Conservation (phyloP, 352 stramenopile genomes). For the Phytopythium aichiense region DNA sequence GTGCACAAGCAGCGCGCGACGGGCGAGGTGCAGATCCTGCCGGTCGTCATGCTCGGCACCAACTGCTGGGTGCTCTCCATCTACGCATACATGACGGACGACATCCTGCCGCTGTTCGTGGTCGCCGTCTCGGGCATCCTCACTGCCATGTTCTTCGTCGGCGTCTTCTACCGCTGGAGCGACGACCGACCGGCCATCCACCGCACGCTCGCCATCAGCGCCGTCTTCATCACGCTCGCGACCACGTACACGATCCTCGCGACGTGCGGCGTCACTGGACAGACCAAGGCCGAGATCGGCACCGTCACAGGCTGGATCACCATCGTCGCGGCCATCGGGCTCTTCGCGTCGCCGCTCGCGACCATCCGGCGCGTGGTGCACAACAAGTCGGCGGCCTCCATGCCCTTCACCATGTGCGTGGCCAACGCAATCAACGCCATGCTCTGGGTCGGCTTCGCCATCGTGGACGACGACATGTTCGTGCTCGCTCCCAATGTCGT, state of each 20-base stretch:
- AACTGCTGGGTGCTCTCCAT: conserved; percentile 59
- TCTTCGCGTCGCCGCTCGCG: conserved; percentile 41
- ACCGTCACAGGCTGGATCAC: conserved; percentile 19
- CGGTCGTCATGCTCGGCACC: conserved; percentile 60
- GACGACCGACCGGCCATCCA: conserved; percentile 19
- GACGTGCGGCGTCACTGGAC: conserved; percentile 16
- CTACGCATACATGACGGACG: conserved; percentile 37
- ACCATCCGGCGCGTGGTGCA: conserved; percentile 30
- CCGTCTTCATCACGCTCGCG: conserved; percentile 26
- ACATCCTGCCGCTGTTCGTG: conserved; percentile 30
- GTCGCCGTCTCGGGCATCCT: conserved; percentile 25
- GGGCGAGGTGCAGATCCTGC: conserved; percentile 35
- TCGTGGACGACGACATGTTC: conserved; percentile 24
- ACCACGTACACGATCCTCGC: conserved; percentile 40
- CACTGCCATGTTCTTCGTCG: conserved; percentile 20
- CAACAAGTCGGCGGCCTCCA: conserved; percentile 35
- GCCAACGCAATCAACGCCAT: conserved; percentile 34
- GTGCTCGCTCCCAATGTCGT: conserved; percentile 27
- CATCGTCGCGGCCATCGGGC: conserved; percentile 25
- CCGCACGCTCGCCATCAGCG: conserved; percentile 11
- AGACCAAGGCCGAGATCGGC: conserved; percentile 10
- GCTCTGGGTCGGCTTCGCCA: conserved; percentile 37
- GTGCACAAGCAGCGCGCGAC: conserved; percentile 14
- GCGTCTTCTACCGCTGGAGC: conserved; percentile 34
- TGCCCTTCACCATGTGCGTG: conserved; percentile 40